phyloP scores from a whole-genome alignment of 2,329 filamentous ascomycete species.

The Penicillium digitatum region DNA sequence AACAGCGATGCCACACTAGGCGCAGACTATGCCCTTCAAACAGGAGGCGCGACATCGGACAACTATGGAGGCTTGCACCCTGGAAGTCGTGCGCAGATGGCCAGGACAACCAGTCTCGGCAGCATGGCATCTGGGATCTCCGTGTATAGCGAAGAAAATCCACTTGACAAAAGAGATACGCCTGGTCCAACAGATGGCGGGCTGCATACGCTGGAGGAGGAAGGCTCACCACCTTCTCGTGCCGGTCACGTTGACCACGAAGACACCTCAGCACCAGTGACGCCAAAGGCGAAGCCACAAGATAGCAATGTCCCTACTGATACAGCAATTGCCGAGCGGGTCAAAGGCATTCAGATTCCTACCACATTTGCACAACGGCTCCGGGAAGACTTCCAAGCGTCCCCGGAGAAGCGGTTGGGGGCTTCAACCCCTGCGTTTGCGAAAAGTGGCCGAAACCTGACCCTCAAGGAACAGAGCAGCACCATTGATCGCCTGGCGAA shows the following conservation, averaged over 20 bases:
- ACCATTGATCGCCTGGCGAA: conserved; percentile 95
- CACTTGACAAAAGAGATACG: conserved; percentile 42
- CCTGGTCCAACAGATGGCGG: conserved; percentile 44
- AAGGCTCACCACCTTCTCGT: conserved; percentile 36
- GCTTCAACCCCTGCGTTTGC: conserved; percentile 49
- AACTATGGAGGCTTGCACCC: conserved; percentile 22
- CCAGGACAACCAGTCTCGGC: conserved; percentile 77
- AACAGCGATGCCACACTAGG: conserved; percentile 69
- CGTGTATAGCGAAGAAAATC: conserved; percentile 49
- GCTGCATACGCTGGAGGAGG: conserved; percentile 58
- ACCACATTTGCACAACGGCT: conserved; percentile 85
- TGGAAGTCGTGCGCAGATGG: conserved; percentile 49
- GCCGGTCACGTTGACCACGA: conserved; percentile 40
- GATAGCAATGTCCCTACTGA: conserved; percentile 69
- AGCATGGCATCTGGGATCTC: conserved; percentile 78
- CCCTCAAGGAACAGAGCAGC: conserved; percentile 93
- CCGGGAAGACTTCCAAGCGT: conserved; percentile 63
- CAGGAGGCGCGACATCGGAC: conserved; percentile 67
- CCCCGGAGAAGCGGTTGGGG: conserved; percentile 56
- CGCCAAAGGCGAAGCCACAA: conserved; percentile 62
- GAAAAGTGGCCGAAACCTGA: conserved; percentile 67
- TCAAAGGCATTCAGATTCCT: conserved; percentile 85
- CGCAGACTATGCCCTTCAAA: conserved; percentile 76
- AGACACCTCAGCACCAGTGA: conserved; percentile 58
- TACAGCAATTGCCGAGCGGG: conserved; percentile 80